Evolutionary conservation across 306 rosid genomes (phyloP), one percentile per base, ranked within the genome.

Genomic region (Hippophae tibetana): DNA sequence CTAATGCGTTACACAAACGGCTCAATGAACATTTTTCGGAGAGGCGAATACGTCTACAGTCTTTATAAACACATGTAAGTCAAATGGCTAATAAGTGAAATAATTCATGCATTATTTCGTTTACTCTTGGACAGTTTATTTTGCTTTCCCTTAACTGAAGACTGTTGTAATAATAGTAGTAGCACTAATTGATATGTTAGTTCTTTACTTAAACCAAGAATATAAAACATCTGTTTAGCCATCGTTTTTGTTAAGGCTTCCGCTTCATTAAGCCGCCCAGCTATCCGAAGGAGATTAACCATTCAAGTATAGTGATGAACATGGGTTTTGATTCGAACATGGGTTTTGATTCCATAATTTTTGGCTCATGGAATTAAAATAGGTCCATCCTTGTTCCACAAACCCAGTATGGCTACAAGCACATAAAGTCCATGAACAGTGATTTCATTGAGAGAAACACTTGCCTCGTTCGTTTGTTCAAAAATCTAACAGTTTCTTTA

Each of bases 371-470:
- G 71, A 71, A 54, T 50, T 67, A 51, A 76, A 71, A 67, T 62
- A 67, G 5, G 56, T 45, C 71, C 68, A 40, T 49, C 74, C 76
- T 48, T 66, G 31, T 11, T 62, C 74, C 18, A 58, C 47, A 31
- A 67, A 63, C 26, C 74, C 74, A 7, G 76, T 62, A 67, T 58
- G 74, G 71, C 81, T 63, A 49, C 81, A 67, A 60, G 77, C 68
- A 13, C 60, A 38, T 64, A 71, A 47, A 76, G 52, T n/a, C 70
- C 81, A 8, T 67, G 6, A 55, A 71, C 67, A 55, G 52, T 76
- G 13, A 63, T 71, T 58, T 67, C 64, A 45, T 76, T 26, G 0
- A 67, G 77, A 9, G 27, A 67, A 43, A 67, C 26, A 13, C 71
- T 71, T 8, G 25, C 41, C 18, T 57, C 56, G 67, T 63, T 67